Evolutionary conservation across 2,329 filamentous ascomycete species (phyloP), one percentile per base, ranked within the genome.

Genomic region (Chaetothyriales sp.): DNA sequence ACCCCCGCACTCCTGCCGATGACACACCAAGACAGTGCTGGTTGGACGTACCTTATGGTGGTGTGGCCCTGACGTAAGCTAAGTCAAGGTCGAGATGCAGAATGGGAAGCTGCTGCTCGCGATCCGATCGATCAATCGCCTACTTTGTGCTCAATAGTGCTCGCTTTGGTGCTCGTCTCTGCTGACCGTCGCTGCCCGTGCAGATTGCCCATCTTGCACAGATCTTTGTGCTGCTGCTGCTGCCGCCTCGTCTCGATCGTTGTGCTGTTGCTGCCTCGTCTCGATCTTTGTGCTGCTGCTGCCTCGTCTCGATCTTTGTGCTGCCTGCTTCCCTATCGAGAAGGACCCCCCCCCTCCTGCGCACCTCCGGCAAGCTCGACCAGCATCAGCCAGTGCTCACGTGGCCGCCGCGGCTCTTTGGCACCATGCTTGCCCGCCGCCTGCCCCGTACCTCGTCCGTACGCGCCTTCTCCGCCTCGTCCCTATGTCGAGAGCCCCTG

Each of bases 401-500:
- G 33, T 40, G 33, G 33, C 46, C 44, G 33, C 46, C 44, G 25
- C 46, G 15, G 33, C 44, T 48, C 44, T 43, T 53, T 48, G 25
- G 49, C 58, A 67, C 46, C 53, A 73, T 73, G 70, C 62, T 73
- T 60, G 61, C 64, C 55, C 62, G 67, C 63, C 74, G 74, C 63
- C 65, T 75, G 60, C 76, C 73, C 60, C 63, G 67, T 49, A 66
- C 71, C 60, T 69, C 71, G 56, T 60, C 65, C 64, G 64, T 75
- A 56, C 76, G 81, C 61, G 70, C 78, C 60, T 77, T 86, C 64
- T 74, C 74, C 65, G 76, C 77, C 52, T 78, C 80, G 53, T 67
- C 74, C 53, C 56, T 66, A 58, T 56, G 52, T 49, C 53, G 54
- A 56, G 58, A 60, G 18, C 44, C n/a, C 19, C 67, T 68, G 56